A percentile compares a stretch with the other conserved stretches of the same genome.
Evolutionary conservation across 2,329 filamentous ascomycete species (phyloP).

Genomic region (Claviceps cyperi): DNA sequence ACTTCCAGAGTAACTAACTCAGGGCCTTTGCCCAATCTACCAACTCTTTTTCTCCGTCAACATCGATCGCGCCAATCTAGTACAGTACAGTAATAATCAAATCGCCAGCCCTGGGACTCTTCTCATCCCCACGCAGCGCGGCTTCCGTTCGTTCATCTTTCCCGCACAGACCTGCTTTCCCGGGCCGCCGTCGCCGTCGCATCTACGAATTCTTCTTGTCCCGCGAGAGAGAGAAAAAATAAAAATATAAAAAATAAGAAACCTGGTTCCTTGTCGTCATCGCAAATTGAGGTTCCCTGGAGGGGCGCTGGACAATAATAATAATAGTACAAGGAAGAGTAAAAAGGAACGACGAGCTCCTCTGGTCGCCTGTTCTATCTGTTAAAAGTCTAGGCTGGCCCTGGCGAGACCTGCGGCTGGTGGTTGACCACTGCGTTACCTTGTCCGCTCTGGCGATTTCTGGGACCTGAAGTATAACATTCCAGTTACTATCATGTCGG

Average conservation of each 20-base stretch:
- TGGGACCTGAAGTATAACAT: background rate
- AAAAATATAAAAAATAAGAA: background rate
- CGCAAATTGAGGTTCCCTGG: background rate
- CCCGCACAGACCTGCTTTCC: background rate
- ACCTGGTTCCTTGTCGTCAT: background rate
- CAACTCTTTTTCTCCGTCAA: background rate
- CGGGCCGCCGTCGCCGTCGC: background rate
- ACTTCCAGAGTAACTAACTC: too few relatives aligned
- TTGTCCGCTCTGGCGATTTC: background rate
- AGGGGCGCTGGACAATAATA: background rate
- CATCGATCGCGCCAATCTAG: too few relatives aligned
- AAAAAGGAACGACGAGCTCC: background rate
- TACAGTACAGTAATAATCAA: too few relatives aligned
- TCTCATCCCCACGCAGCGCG: background rate
- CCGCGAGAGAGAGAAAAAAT: background rate
- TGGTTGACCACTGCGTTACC: background rate
- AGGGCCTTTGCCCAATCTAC: too few relatives aligned
- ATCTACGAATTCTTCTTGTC: background rate
- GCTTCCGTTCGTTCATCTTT: background rate
- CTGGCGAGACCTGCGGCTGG: background rate
- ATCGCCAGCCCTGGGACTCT: too few relatives aligned
- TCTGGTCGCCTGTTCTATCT: background rate
- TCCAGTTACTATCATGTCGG: conserved; percentile 16
- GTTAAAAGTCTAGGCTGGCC: background rate
- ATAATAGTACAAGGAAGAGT: background rate